Evolutionary conservation across 2,329 filamentous ascomycete genomes (phyloP).

Genomic region (Tolypocladium inflatum): DNA sequence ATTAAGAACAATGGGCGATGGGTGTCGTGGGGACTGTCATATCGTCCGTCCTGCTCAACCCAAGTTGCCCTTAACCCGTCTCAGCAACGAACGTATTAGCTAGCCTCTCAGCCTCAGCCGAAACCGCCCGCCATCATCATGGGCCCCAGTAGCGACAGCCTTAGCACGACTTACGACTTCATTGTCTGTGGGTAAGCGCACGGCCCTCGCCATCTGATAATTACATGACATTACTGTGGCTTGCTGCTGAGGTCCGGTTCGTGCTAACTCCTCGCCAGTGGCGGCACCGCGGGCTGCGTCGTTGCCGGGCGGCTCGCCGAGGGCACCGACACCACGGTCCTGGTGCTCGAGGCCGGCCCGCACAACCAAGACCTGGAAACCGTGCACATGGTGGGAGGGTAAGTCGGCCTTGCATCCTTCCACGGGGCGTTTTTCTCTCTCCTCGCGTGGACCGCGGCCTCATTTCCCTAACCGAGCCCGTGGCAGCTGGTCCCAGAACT

Average conservation of each 20-base stretch:
- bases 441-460: background rate
- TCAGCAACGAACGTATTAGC: background rate
- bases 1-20: background rate
- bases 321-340: conserved; percentile 16
- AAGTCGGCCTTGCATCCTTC: conserved; percentile 7
- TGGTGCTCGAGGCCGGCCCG: conserved; percentile 26
- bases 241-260: background rate
- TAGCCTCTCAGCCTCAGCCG: background rate
- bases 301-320: conserved; percentile 27
- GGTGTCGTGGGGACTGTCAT: background rate
- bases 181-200: conserved; percentile 22
- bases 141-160: background rate
- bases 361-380: conserved; percentile 35
- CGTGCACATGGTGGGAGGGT: conserved; percentile 41
- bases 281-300: conserved; percentile 27
- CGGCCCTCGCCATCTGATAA: background rate
- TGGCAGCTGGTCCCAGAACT: conserved; percentile 31
- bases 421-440: background rate
- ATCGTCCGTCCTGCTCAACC: background rate
- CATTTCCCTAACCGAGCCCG: background rate
- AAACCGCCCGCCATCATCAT: background rate
- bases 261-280: conserved; percentile 7
- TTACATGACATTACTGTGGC: background rate
- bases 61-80: background rate
- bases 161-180: conserved; percentile 17